Evolutionary conservation across 495 filamentous ascomycete genomes (phyloP).

Genomic region (Annulohypoxylon bovei): DNA sequence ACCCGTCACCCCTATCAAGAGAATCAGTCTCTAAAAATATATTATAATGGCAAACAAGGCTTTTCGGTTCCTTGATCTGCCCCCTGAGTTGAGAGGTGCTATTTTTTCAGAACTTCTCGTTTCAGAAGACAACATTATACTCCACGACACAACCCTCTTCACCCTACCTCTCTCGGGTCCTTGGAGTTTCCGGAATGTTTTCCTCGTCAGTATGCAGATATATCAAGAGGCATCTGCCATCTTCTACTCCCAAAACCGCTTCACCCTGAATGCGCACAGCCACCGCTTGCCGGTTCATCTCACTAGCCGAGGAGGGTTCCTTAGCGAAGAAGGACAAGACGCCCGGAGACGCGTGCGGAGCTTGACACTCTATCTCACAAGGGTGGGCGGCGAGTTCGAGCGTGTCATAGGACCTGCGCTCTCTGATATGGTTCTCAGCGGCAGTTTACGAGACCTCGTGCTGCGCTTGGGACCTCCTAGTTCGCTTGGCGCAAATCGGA

Average conservation of each 20-base stretch:
- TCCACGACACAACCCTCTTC: slow-evolving; percentile 38
- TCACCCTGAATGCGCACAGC: slow-evolving; percentile 44
- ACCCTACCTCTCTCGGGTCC: not conserved
- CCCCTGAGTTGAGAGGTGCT: slow-evolving; percentile 75
- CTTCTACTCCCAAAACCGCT: slow-evolving; percentile 49
- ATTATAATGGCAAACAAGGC: slow-evolving; percentile 6
- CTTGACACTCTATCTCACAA: slow-evolving; percentile 40
- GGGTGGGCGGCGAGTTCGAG: slow-evolving; percentile 46
- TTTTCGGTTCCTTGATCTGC: slow-evolving; percentile 69
- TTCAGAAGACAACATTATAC: slow-evolving; percentile 36
- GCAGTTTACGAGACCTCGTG: slow-evolving; percentile 40
- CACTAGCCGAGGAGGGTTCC: slow-evolving; percentile 33
- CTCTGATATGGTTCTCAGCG: slow-evolving; percentile 46
- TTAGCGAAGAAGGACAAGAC: slow-evolving; percentile 35
- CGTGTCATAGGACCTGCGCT: slow-evolving; percentile 37
- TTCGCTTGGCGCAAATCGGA: slow-evolving; percentile 15
- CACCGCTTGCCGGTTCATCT: slow-evolving; percentile 42
- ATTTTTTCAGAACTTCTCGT: slow-evolving; percentile 64
- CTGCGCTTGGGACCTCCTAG: slow-evolving; percentile 38
- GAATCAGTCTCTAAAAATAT: not conserved
- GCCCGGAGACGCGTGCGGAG: slow-evolving; percentile 44
- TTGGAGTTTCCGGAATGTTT: slow-evolving; percentile 34
- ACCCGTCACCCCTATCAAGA: not conserved
- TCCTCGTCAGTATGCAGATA: slow-evolving; percentile 48
- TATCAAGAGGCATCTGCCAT: slow-evolving; percentile 48